Base-by-base conservation (phyloP, 768 basidiomycete genomes). In the Hericium coralloides region DNA sequence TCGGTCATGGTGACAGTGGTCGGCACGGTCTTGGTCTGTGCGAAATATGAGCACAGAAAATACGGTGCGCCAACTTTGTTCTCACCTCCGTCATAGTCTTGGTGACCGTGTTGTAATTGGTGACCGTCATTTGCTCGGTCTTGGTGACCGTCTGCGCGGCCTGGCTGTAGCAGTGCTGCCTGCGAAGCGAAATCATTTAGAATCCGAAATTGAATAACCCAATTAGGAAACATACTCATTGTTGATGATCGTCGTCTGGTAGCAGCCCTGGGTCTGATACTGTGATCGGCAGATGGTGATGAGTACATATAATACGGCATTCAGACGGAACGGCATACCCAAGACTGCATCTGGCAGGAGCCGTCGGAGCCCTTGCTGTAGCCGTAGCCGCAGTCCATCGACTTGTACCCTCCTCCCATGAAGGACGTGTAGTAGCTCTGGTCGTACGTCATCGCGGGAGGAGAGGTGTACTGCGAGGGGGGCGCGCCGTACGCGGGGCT, bases 311-410 rank as follows among this genome's bases (percentile, higher is more conserved):
- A 22, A 17, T 12, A 6, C 17, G 22, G 43, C n/a, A 17, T 45
- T 45, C 43, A 17, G 22, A 45, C 43, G 43, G 22, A 22, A 45
- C 43, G 22, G 43, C 77, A 59, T 63, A 86, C 85, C 86, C 87
- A 88, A 53, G 77, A 76, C 66, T 80, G 67, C 23, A 72, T 62
- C 20, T 69, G 58, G 68, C 87, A 89, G 50, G 72, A 74, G 37
- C 83, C 84, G 66, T 84, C 77, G 10, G 67, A 70, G 55, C 67
- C 69, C 70, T 84, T 85, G 50, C 68, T 63, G 64, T 83, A 83
- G 23, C 86, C 87, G 66, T 89, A 89, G 52, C 87, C 87, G 66
- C 87, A 89, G 60, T 77, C 69, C 68, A 88, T 69, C 67, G 74
- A 78, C 67, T 75, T 74, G 70, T 88, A 89, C 25, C 86, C 87